Evolutionary conservation across 2,329 filamentous ascomycete genomes (phyloP), one percentile per base, ranked within the genome.

Genomic region (Xylariaceae sp.): DNA sequence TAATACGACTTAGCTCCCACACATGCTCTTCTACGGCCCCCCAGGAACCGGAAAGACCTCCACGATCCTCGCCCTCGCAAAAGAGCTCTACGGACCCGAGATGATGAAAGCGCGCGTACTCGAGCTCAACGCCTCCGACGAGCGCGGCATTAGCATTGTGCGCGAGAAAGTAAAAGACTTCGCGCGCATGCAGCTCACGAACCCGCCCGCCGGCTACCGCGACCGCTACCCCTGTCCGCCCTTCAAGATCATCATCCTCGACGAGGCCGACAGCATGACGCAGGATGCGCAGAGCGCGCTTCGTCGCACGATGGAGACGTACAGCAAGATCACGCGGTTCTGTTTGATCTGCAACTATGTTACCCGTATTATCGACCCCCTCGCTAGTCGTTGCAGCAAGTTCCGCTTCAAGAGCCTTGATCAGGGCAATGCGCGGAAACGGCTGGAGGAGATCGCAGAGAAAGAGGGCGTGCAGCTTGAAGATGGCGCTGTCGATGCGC

Each of bases 271-370:
- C 74, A 94, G 89, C 66, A 97, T 99, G 93, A 99, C 94, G 45
- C 93, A 97, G 74, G 95, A 99, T 76, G 94, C 94, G 10, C 94
- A 99, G 78, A 90, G 87, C 61, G 94, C 95, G 4, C 80, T 99
- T 59, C 83, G 94, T 65, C 84, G 95, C 57, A 99, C 94, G 1
- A 99, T 99, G 94, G 94, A 99, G 77, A 96, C 92, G 51, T 97
- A 97, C 75, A 90, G 85, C 74, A 92, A 92, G 70, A 97, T 97
- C 75, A 99, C 94, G 1, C 84, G 94, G 11, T 99, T 99, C 75
- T 97, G 94, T 72, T 80, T 99, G 48, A 93, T 97, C 60, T 99
- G 95, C 77, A 99, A 99, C 76, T 99, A 99, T 70, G 94, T 99
- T 51, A 97, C 94, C 2, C 82, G 94, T 60, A 99, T 99, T 72